These are phyloP conservation scores for Fomitiporia mediterranea DNA, from an alignment of 1,284 basidiomycete species.

Conservation along the genomic window DNA sequence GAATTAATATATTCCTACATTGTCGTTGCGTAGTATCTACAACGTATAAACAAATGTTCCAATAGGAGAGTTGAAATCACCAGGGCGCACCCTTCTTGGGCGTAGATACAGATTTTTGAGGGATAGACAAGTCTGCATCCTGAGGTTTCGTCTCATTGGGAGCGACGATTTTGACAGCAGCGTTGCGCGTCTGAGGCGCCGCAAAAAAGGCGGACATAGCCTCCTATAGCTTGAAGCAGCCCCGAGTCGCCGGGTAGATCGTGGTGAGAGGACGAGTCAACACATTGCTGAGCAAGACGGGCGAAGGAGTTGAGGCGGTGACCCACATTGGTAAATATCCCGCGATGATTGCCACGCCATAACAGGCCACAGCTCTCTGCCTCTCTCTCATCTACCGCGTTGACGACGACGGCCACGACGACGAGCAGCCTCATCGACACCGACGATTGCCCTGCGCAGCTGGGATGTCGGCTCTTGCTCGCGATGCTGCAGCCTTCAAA, in stretches of 20 bases:
- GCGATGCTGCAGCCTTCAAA: slow-evolving; percentile 67
- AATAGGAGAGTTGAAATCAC: too few relatives aligned
- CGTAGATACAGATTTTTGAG: slow-evolving; percentile 19
- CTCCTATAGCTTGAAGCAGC: neutral
- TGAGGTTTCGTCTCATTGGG: slow-evolving; percentile 35
- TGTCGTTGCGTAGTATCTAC: slow-evolving; percentile 68
- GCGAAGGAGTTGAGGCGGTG: neutral
- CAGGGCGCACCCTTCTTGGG: slow-evolving; percentile 39
- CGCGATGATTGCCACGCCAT: neutral
- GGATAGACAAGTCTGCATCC: slow-evolving; percentile 1
- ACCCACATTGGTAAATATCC: neutral
- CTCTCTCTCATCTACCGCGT: slow-evolving; percentile 2
- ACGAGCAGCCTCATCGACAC: neutral
- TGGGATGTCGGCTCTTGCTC: slow-evolving; percentile 56
- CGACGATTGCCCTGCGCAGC: neutral
- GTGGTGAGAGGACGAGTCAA: slow-evolving; percentile 2
- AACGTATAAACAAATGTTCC: neutral
- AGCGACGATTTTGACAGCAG: slow-evolving; percentile 55
- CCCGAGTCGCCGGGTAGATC: slow-evolving; percentile 1
- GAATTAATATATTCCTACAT: slow-evolving; percentile 84
- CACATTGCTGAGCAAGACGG: slow-evolving; percentile 1
- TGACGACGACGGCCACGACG: slow-evolving; percentile 1
- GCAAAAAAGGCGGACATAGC: slow-evolving; percentile 34
- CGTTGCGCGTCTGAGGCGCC: slow-evolving; percentile 41
- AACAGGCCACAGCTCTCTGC: neutral